Evolutionary conservation across 768 basidiomycete genomes (phyloP).

Genomic region (Suillus hirtellus): DNA sequence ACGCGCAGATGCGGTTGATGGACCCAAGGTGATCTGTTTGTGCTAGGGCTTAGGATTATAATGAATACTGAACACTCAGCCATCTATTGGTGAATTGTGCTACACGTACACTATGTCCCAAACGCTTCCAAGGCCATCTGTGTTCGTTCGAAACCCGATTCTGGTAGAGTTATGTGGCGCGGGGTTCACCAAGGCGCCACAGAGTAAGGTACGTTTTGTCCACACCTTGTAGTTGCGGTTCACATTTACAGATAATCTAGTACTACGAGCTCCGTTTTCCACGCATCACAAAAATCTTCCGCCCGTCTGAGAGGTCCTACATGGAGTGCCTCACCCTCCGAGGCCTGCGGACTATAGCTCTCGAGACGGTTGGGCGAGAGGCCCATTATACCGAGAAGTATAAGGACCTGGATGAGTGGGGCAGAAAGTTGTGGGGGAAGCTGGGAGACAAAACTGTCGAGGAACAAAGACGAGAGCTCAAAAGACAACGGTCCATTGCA

Average conservation of each 20-base stretch:
- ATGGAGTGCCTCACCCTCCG: conserved; percentile 50
- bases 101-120: conserved; percentile 56
- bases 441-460: conserved; percentile 38
- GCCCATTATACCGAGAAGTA: conserved; percentile 29
- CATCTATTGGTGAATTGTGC: conserved; percentile 36
- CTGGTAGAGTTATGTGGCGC: conserved; percentile 78
- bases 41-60: not conserved
- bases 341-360: conserved; percentile 56
- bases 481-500: conserved; percentile 40
- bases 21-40: not conserved
- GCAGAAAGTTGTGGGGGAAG: conserved; percentile 40
- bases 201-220: conserved; percentile 45
- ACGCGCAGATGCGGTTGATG: conserved; percentile 28
- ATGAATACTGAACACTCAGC: conserved; percentile 15
- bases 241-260: conserved; percentile 36
- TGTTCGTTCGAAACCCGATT: conserved; percentile 62
- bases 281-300: conserved; percentile 69
- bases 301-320: conserved; percentile 65
- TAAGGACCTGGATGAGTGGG: conserved; percentile 54
- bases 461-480: conserved; percentile 22
- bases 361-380: conserved; percentile 54
- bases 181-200: conserved; percentile 72
- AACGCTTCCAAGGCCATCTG: conserved; percentile 50
- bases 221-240: not conserved
- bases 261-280: conserved; percentile 86